phyloP scores from a whole-genome alignment of 2,329 filamentous ascomycete genomes.

The Penicillium hesseltinei region DNA sequence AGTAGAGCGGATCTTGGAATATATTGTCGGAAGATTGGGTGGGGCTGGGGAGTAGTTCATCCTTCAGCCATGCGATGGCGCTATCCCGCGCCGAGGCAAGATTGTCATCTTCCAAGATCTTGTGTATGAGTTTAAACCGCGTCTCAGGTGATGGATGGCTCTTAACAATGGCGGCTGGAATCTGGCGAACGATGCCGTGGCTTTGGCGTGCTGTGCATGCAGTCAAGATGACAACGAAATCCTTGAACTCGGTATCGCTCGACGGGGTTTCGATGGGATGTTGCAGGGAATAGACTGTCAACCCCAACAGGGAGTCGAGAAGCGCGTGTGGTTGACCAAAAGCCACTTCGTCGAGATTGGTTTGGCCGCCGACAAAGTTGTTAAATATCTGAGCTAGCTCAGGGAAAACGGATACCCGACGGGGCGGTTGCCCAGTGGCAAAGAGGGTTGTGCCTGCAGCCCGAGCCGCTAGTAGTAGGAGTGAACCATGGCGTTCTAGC shows the following conservation, averaged over 20 bases:
- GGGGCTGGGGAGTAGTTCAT: slow-evolving; percentile 54
- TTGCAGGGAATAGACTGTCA: slow-evolving; percentile 52
- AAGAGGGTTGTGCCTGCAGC: slow-evolving; percentile 52
- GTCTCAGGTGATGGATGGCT: slow-evolving; percentile 53
- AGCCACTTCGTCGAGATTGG: slow-evolving; percentile 36
- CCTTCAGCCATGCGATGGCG: slow-evolving; percentile 60
- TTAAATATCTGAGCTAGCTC: slow-evolving; percentile 52
- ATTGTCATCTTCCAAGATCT: slow-evolving; percentile 54
- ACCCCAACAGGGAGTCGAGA: slow-evolving; percentile 53
- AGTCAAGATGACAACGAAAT: slow-evolving; percentile 50
- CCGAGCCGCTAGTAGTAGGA: slow-evolving; percentile 55
- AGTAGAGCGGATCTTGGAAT: slow-evolving; percentile 39
- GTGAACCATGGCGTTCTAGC: slow-evolving; percentile 54
- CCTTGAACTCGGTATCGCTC: slow-evolving; percentile 52
- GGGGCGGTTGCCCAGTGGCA: slow-evolving; percentile 38
- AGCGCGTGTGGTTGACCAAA: slow-evolving; percentile 53
- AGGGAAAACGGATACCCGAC: slow-evolving; percentile 51
- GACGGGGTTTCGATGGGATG: slow-evolving; percentile 46
- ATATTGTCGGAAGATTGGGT: slow-evolving; percentile 21
- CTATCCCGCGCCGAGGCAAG: slow-evolving; percentile 56
- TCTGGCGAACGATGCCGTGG: slow-evolving; percentile 38
- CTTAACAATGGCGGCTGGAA: slow-evolving; percentile 44
- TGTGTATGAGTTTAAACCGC: slow-evolving; percentile 54
- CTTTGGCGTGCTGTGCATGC: slow-evolving; percentile 39
- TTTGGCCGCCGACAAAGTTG: slow-evolving; percentile 51